A percentile compares a stretch with the other conserved stretches of the same genome.
These are phyloP conservation scores for Lactarius evosmus DNA, from an alignment of 768 basidiomycete species.

Conservation along the genomic window DNA sequence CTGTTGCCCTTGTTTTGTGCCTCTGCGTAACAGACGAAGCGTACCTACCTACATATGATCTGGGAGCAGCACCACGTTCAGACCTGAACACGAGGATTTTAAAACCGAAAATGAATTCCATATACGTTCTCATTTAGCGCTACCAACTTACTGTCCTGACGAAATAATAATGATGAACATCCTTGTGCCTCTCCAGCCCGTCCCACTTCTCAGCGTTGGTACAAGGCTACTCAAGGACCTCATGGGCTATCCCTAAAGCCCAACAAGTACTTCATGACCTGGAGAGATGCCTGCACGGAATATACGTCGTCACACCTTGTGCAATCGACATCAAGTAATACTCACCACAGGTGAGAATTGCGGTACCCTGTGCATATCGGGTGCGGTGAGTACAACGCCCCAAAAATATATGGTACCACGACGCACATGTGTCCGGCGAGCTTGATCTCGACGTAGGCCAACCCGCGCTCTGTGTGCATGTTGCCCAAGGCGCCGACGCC, in stretches of 20 bases:
- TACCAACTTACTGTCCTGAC: no score
- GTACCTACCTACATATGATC: no score
- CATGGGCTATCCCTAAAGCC: constrained; percentile 54
- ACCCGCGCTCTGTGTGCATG: constrained; percentile 60
- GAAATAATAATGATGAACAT: no score
- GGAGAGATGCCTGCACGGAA: constrained; percentile 54
- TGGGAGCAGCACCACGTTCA: background rate
- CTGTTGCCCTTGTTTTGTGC: background rate
- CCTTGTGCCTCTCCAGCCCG: background rate
- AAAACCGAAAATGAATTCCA: background rate
- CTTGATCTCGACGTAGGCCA: constrained; percentile 64
- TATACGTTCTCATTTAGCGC: no score
- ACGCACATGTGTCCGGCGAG: constrained; percentile 72
- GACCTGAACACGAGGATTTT: no score
- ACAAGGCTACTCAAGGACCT: background rate
- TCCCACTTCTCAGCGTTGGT: background rate
- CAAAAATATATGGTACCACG: constrained; percentile 16
- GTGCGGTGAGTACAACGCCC: background rate
- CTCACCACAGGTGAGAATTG: constrained; percentile 62
- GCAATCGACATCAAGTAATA: background rate
- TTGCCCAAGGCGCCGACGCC: constrained; percentile 68
- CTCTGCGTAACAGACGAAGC: no score
- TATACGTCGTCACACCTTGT: background rate
- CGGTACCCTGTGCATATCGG: constrained; percentile 48
- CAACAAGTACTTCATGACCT: constrained; percentile 66